A percentile compares a stretch with the other conserved stretches of the same genome.
phyloP scores from a whole-genome alignment of 1,139 yeast genomes.

The Magnusiomyces sp. region DNA sequence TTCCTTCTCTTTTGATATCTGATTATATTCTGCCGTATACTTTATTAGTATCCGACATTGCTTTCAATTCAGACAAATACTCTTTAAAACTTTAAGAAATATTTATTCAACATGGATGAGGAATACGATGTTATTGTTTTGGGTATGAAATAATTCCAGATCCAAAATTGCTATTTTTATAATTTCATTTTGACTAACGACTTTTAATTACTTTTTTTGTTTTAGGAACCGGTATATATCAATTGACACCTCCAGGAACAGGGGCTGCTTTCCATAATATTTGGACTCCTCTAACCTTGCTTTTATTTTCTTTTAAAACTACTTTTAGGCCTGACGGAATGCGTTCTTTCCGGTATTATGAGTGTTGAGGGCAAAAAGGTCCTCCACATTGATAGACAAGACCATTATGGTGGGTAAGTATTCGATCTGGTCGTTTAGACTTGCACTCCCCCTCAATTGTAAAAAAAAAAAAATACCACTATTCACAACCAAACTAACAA shows the following conservation, averaged over 20 bases:
- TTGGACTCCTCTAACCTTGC: not conserved
- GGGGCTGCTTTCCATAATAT: not conserved
- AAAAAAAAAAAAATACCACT: no score
- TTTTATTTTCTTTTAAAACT: no score
- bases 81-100: not conserved
- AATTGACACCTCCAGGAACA: not conserved
- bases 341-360: slow-evolving; percentile 85
- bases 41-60: not conserved
- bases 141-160: slow-evolving; percentile 36
- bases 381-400: slow-evolving; percentile 91
- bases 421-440: not conserved
- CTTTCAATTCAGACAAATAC: not conserved
- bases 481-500: not conserved
- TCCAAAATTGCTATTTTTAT: not conserved
- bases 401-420: slow-evolving; percentile 72
- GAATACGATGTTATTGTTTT: slow-evolving; percentile 86
- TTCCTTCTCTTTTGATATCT: not conserved
- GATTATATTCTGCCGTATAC: not conserved
- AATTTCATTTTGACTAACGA: not conserved
- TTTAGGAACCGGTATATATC: slow-evolving; percentile 23
- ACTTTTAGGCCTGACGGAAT: slow-evolving; percentile 84
- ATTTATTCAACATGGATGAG: slow-evolving; percentile 61
- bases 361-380: slow-evolving; percentile 97
- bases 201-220: not conserved
- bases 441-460: not conserved